phyloP scores from a whole-genome alignment of 2,329 filamentous ascomycete species.

The Trichoderma atroviride region DNA sequence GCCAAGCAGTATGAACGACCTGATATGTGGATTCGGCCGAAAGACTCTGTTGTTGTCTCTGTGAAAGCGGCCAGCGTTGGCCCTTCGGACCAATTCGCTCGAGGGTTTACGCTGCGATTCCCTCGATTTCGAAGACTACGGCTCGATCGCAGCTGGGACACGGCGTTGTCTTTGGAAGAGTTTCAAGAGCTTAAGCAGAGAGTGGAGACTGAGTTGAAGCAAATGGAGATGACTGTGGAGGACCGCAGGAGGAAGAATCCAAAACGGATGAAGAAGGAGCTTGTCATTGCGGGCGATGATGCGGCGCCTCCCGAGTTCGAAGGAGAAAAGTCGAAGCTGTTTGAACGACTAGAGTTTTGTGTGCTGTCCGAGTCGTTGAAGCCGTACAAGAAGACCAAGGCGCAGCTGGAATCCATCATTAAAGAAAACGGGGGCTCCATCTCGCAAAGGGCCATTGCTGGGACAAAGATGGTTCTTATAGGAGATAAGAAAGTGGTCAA shows the following conservation, averaged over 20 bases:
- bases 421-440: constrained; percentile 82
- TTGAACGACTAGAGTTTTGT: constrained; percentile 77
- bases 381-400: constrained; percentile 74
- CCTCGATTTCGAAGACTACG: constrained; percentile 83
- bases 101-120: constrained; percentile 79
- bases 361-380: constrained; percentile 75
- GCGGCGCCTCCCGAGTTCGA: constrained; percentile 48
- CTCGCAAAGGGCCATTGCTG: constrained; percentile 70
- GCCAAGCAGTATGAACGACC: constrained; percentile 72
- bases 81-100: constrained; percentile 75
- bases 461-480: constrained; percentile 67
- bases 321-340: constrained; percentile 64
- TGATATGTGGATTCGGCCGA: constrained; percentile 90
- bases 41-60: constrained; percentile 82
- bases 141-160: constrained; percentile 82
- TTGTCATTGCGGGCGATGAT: constrained; percentile 72
- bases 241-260: constrained; percentile 58
- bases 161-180: constrained; percentile 74
- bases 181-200: constrained; percentile 72
- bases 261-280: constrained; percentile 69
- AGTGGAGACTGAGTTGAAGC: constrained; percentile 69
- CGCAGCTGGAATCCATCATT: constrained; percentile 76
- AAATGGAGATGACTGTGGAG: constrained; percentile 78
- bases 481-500: constrained; percentile 81
- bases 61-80: constrained; percentile 85